These are phyloP conservation scores for Podospora pseudoanserina DNA, from an alignment of 495 filamentous ascomycete species.

Conservation along the genomic window DNA sequence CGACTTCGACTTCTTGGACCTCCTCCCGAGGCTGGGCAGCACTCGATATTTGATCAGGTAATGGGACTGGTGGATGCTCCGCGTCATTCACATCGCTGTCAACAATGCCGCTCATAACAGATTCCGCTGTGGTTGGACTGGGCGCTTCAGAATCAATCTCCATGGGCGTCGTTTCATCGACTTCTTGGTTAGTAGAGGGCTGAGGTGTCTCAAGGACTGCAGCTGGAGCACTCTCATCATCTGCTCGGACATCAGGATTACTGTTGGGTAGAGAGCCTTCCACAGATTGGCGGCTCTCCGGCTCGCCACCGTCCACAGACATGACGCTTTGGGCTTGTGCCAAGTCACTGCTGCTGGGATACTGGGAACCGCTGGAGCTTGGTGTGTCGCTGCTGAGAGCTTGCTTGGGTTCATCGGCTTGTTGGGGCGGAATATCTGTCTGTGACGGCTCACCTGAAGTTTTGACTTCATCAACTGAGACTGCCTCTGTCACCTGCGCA, in stretches of 20 bases:
- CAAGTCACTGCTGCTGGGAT: not conserved
- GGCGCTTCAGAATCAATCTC: conserved; percentile 27
- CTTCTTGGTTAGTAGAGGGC: not conserved
- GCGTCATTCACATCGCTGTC: not conserved
- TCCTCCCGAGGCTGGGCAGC: conserved; percentile 27
- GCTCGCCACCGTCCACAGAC: not conserved
- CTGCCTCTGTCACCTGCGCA: not conserved
- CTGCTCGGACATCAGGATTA: not conserved
- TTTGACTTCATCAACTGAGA: not conserved
- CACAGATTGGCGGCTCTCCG: not conserved
- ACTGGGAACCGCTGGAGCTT: not conserved
- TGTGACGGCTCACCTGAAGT: not conserved
- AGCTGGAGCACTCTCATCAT: not conserved
- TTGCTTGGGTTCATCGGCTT: not conserved
- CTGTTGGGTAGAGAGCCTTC: not conserved
- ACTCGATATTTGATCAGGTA: conserved; percentile 29
- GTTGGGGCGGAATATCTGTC: not conserved
- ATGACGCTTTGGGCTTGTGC: not conserved
- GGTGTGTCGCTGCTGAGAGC: not conserved
- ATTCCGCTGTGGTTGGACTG: conserved; percentile 12
- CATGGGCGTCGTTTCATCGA: conserved; percentile 29
- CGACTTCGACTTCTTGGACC: conserved; percentile 27
- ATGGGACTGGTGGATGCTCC: conserved; percentile 5
- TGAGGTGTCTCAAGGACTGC: not conserved
- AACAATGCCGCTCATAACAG: not conserved